Conservation (phyloP, 345 rosid genomes). For the Populus deltoides region DNA sequence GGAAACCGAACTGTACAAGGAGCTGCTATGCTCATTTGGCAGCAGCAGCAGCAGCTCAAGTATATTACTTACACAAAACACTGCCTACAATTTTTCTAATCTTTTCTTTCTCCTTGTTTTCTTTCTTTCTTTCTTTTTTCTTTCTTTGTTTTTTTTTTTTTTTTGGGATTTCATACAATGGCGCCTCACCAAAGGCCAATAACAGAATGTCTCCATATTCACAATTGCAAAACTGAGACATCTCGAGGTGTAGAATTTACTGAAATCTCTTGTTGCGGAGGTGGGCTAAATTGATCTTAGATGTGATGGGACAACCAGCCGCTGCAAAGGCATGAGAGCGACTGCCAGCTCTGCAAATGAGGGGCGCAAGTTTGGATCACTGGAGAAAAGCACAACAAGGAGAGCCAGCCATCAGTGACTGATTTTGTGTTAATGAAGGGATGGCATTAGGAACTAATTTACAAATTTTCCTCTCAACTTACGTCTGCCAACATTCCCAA, state of each 20-base stretch:
- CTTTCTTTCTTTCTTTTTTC: no score
- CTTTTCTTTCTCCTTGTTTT: neutral
- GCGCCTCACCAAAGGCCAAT: conserved; percentile 7
- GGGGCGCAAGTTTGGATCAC: conserved; percentile 88
- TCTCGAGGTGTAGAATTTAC: conserved; percentile 65
- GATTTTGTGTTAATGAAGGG: neutral
- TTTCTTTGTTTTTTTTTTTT: neutral
- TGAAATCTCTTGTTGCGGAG: conserved; percentile 45
- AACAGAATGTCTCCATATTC: conserved; percentile 31
- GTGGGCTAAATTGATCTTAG: conserved; percentile 48
- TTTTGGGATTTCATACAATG: conserved; percentile 9
- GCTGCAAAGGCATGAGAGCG: conserved; percentile 77
- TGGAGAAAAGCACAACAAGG: conserved; percentile 25
- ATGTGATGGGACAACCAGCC: conserved; percentile 59
- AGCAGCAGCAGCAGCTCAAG: conserved; percentile 12
- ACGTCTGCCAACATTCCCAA: conserved; percentile 95
- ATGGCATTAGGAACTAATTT: neutral
- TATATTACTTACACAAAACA: conserved; percentile 11
- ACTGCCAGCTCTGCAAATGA: conserved; percentile 74
- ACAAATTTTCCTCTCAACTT: conserved; percentile 27
- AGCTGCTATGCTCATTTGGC: conserved; percentile 15
- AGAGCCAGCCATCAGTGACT: neutral
- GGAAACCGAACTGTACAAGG: conserved; percentile 34
- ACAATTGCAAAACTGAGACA: conserved; percentile 30
- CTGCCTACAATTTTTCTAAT: neutral